Percentiles rank a stretch among this genome's conserved stretches.
phyloP scores from a whole-genome alignment of 192 early-diverging fungal genomes.

The Gryganskiella cystojenkinii region DNA sequence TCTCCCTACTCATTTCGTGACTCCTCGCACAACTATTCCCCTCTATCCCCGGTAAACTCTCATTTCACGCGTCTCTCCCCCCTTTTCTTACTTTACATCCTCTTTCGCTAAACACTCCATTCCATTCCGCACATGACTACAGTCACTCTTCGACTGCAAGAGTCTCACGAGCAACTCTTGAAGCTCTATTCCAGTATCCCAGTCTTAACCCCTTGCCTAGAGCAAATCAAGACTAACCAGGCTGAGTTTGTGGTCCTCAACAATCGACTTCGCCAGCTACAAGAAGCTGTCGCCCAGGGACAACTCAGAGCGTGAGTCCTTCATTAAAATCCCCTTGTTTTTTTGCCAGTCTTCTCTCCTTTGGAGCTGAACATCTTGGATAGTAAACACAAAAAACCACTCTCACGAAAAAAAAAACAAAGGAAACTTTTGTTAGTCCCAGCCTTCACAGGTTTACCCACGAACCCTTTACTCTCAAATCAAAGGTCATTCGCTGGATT shows the following conservation, averaged over 20 bases:
- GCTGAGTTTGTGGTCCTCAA: slow-evolving; percentile 38
- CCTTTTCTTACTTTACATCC: not conserved
- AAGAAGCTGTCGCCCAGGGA: slow-evolving; percentile 9
- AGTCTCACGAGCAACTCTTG: slow-evolving; percentile 45
- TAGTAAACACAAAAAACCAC: no score
- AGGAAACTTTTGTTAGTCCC: no score
- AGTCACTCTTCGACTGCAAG: slow-evolving; percentile 33
- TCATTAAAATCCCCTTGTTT: not conserved
- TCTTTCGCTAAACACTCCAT: not conserved
- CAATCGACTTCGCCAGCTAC: slow-evolving; percentile 27
- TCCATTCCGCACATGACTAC: slow-evolving; percentile 23
- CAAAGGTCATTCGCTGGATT: no score
- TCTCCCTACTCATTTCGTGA: not conserved
- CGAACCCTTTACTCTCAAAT: no score
- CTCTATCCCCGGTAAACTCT: not conserved
- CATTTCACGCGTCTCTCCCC: not conserved
- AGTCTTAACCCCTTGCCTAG: slow-evolving; percentile 38
- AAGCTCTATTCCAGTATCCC: slow-evolving; percentile 40
- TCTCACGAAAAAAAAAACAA: no score
- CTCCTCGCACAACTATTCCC: not conserved
- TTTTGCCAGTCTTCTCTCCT: no score
- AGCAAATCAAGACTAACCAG: slow-evolving; percentile 48
- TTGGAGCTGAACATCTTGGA: no score
- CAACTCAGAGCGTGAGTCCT: slow-evolving; percentile 19
- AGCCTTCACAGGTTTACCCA: no score